Evolutionary conservation across 345 rosid genomes (phyloP), one percentile per base, ranked within the genome.

Genomic region (Erodium maritimum): DNA sequence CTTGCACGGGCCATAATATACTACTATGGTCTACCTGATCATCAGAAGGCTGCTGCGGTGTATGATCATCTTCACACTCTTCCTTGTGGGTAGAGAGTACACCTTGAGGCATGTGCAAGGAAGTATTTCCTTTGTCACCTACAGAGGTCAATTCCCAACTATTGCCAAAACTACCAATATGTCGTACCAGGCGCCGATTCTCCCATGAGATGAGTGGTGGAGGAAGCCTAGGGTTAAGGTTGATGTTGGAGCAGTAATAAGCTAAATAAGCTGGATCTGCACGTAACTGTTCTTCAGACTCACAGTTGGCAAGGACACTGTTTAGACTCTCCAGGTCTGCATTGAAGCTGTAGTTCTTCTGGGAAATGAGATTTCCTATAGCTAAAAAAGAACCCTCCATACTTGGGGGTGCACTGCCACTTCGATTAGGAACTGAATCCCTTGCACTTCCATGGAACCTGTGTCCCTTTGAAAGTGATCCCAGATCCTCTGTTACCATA

Each of bases 351-450:
- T 69, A 68, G 66, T 78, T 86, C 23, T 85, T 79, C 63, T 77
- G 84, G 58, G 83, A 79, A 69, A 88, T 74, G 59, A 88, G 83
- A 64, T 78, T 79, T 50, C 83, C 86, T 62, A 88, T 66, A 59
- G 96, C 87, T 60, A 94, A 82, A 74, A 85, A 74, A 52, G 97
- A 91, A 48, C 97, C 96, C 80, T 91, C 97, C 90, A 91, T 86
- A 60, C 88, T 91, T 53, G 97, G 97, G 4, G 97, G 96, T 10
- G 97, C 97, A 56, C 97, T 91, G 17, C 95, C 96, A 65, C 97
- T 91, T 72, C 96, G 79, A 84, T 77, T 85, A 20, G 95, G 95
- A 65, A 76, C 48, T 5, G 52, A 62, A 3, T 79, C 81, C 14
- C 68, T 60, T 21, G 74, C 69, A 52, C 79, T 79, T 69, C 71